phyloP scores from a whole-genome alignment of 2,329 filamentous ascomycete genomes.

The Bipolaris sorokiniana region DNA sequence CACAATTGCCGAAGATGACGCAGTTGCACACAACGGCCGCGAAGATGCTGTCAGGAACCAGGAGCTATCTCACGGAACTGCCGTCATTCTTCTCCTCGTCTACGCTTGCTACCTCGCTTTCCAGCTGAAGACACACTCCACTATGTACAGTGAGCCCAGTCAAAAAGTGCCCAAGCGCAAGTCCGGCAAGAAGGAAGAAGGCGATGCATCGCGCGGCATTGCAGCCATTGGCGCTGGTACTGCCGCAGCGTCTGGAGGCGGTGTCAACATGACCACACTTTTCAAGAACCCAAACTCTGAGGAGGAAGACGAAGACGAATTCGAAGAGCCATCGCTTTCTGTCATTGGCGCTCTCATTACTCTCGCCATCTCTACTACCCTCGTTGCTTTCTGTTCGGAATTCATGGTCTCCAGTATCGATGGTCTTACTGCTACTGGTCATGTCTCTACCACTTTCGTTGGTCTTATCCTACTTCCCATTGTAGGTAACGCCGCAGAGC shows the following conservation, averaged over 20 bases:
- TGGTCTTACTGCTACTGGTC: conserved; percentile 56
- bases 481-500: conserved; percentile 70
- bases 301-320: conserved; percentile 69
- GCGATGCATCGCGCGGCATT: conserved; percentile 57
- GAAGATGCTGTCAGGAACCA: conserved; percentile 40
- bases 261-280: conserved; percentile 57
- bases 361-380: conserved; percentile 73
- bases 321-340: conserved; percentile 76
- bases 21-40: conserved; percentile 12
- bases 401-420: conserved; percentile 68
- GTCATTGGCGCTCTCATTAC: conserved; percentile 74
- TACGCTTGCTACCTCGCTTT: conserved; percentile 87
- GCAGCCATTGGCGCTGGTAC: conserved; percentile 61
- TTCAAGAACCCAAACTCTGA: conserved; percentile 47
- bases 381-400: conserved; percentile 79
- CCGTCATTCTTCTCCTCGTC: conserved; percentile 81
- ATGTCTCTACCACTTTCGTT: conserved; percentile 65
- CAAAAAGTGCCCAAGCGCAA: conserved; percentile 73
- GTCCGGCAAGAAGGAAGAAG: conserved; percentile 55
- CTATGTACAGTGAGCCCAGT: conserved; percentile 79
- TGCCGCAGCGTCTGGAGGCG: conserved; percentile 57
- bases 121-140: conserved; percentile 84
- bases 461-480: conserved; percentile 69
- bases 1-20: conserved; percentile 39
- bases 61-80: conserved; percentile 69